Percentiles rank a stretch among this genome's conserved stretches.
These are phyloP conservation scores for Tolypocladium tundrense DNA, from an alignment of 2,329 filamentous ascomycete genomes.

Conservation along the genomic window DNA sequence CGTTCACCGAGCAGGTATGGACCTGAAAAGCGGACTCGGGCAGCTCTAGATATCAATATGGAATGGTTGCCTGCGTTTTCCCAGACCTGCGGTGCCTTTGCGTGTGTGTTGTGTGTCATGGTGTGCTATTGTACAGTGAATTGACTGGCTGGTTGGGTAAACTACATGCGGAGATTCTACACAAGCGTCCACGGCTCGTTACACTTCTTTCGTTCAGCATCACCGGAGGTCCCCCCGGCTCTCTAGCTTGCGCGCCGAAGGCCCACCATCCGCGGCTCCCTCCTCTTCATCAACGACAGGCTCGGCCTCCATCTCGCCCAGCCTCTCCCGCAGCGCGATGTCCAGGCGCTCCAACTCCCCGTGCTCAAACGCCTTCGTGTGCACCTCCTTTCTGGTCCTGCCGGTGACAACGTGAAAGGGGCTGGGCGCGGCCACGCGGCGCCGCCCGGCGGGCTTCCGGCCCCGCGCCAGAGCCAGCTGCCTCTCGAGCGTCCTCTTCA, in stretches of 20 bases:
- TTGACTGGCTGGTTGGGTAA: background rate
- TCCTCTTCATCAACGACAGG: background rate
- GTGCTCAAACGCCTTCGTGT: conserved; percentile 1
- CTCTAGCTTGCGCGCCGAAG: background rate
- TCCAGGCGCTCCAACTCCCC: conserved; percentile 4
- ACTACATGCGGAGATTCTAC: background rate
- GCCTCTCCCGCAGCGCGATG: conserved; percentile 1
- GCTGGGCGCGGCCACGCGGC: background rate
- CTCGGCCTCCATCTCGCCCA: background rate
- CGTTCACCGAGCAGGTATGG: background rate
- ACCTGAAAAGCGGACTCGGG: background rate
- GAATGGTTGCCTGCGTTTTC: background rate
- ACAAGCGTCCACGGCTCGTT: background rate
- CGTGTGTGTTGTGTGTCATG: background rate
- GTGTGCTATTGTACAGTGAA: background rate
- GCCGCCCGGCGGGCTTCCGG: background rate
- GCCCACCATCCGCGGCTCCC: background rate
- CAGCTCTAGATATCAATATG: background rate
- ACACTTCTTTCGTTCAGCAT: background rate
- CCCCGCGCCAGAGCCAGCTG: conserved; percentile 5
- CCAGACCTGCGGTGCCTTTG: background rate
- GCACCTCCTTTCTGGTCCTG: background rate
- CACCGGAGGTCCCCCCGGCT: background rate
- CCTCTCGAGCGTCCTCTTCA: conserved; percentile 11
- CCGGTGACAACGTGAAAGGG: conserved; percentile 4